Conservation (phyloP, 179 eudicot species). For the Pouteria campechiana region DNA sequence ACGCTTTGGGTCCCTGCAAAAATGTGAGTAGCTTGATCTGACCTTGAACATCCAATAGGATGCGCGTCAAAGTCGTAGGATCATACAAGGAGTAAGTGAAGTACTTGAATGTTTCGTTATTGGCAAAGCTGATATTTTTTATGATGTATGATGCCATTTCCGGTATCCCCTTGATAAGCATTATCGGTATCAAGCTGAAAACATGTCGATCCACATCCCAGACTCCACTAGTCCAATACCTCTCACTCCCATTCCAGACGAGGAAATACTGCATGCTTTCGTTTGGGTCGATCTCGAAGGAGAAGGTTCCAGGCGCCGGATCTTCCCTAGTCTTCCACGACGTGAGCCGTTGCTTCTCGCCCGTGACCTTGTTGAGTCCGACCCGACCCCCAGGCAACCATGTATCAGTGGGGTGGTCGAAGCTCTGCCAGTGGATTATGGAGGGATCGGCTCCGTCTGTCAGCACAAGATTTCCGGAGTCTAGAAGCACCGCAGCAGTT, state of each 20-base stretch:
- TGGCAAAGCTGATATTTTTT: background rate
- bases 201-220: background rate
- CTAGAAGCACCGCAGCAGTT: too few relatives aligned
- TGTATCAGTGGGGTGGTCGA: constrained; percentile 11
- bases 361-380: constrained; percentile 1
- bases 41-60: background rate
- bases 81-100: background rate
- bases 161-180: too few relatives aligned
- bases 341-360: background rate
- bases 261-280: background rate
- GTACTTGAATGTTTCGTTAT: background rate
- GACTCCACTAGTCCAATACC: background rate
- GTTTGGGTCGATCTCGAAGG: background rate
- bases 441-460: background rate
- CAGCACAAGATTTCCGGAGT: constrained; percentile 14
- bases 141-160: background rate
- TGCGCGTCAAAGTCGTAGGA: background rate
- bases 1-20: background rate
- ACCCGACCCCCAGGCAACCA: constrained; percentile 6
- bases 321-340: constrained; percentile 13
- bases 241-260: background rate
- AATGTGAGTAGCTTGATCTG: background rate
- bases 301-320: constrained; percentile 8
- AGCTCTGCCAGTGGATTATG: constrained; percentile 17
- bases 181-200: background rate